Evolutionary conservation across 139 green algal species (phyloP).

Genomic region (Coelastrella sp.): DNA sequence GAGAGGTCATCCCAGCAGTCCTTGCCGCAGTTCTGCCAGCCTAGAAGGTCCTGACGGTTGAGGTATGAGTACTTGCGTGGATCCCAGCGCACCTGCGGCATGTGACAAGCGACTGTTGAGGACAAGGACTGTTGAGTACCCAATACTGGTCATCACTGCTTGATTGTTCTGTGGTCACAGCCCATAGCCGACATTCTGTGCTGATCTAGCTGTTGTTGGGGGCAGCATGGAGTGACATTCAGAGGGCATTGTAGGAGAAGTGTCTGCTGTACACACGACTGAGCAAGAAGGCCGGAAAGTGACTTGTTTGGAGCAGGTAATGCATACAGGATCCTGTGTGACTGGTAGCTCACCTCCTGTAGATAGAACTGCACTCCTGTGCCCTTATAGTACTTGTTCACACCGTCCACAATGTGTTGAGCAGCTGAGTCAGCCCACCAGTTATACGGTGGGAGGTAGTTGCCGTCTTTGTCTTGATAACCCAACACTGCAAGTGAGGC

Average conservation of each 20-base stretch:
- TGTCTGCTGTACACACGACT: neutral
- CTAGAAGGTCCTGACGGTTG: slow-evolving; percentile 36
- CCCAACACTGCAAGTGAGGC: slow-evolving; percentile 29
- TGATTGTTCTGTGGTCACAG: neutral
- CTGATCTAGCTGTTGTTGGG: too few species aligned
- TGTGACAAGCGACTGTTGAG: neutral
- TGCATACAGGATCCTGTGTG: neutral
- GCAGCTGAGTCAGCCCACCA: slow-evolving; percentile 41
- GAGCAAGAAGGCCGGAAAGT: neutral
- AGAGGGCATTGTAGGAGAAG: too few species aligned
- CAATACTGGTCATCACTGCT: neutral
- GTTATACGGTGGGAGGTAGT: slow-evolving; percentile 45
- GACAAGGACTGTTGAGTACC: neutral
- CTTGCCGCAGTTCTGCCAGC: slow-evolving; percentile 46
- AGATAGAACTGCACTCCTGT: slow-evolving; percentile 32
- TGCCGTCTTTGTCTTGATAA: slow-evolving; percentile 27
- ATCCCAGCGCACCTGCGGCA: slow-evolving; percentile 42
- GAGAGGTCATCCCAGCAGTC: slow-evolving; percentile 34
- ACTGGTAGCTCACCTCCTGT: slow-evolving; percentile 3
- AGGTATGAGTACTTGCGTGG: slow-evolving; percentile 43
- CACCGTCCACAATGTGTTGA: slow-evolving; percentile 13
- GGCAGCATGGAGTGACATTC: too few species aligned
- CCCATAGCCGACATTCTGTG: too few species aligned
- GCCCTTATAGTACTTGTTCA: slow-evolving; percentile 38
- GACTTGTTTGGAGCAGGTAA: neutral